A percentile compares a stretch with the other conserved stretches of the same genome.
These are phyloP conservation scores for Cryptococcus wingfieldii DNA, from an alignment of 1,284 basidiomycete species.

Conservation along the genomic window DNA sequence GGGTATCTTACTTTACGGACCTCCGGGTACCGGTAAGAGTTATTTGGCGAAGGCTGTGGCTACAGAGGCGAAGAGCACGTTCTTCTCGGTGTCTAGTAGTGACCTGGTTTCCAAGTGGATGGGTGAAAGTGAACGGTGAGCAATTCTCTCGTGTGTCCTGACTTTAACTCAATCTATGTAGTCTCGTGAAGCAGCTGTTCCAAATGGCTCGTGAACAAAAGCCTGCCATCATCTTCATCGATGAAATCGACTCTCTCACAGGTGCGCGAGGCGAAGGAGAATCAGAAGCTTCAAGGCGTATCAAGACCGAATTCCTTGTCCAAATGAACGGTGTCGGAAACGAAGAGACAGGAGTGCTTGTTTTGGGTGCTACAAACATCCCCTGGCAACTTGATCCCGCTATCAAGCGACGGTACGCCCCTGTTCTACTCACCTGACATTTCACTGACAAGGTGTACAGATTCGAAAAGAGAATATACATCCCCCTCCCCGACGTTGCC, in stretches of 20 bases:
- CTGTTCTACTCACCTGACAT: background rate
- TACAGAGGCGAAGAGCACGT: slow-evolving; percentile 97
- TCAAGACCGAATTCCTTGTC: slow-evolving; percentile 97
- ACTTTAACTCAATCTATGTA: slow-evolving; percentile 39
- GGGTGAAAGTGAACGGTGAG: slow-evolving; percentile 91
- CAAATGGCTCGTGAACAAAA: slow-evolving; percentile 94
- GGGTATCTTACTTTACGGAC: slow-evolving; percentile 93
- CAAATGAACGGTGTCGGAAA: slow-evolving; percentile 99
- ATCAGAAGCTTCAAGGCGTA: slow-evolving; percentile 89
- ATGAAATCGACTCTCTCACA: slow-evolving; percentile 95
- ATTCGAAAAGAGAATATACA: slow-evolving; percentile 97
- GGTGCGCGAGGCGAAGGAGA: slow-evolving; percentile 94
- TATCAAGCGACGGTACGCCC: slow-evolving; percentile 81
- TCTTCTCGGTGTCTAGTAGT: slow-evolving; percentile 92
- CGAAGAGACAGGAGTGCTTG: slow-evolving; percentile 94
- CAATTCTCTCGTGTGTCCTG: slow-evolving; percentile 8
- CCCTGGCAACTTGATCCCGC: slow-evolving; percentile 96
- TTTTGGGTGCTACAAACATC: slow-evolving; percentile 97
- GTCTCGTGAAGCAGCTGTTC: slow-evolving; percentile 93
- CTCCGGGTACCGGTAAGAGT: slow-evolving; percentile 79
- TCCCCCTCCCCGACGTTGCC: slow-evolving; percentile 89
- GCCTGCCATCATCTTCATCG: slow-evolving; percentile 97
- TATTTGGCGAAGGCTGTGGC: slow-evolving; percentile 97
- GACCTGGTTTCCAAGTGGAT: slow-evolving; percentile 99
- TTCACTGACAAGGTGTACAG: slow-evolving; percentile 45